Evolutionary conservation across 202 grass and related monocot genomes (phyloP).

Genomic region (Panicum virgatum): DNA sequence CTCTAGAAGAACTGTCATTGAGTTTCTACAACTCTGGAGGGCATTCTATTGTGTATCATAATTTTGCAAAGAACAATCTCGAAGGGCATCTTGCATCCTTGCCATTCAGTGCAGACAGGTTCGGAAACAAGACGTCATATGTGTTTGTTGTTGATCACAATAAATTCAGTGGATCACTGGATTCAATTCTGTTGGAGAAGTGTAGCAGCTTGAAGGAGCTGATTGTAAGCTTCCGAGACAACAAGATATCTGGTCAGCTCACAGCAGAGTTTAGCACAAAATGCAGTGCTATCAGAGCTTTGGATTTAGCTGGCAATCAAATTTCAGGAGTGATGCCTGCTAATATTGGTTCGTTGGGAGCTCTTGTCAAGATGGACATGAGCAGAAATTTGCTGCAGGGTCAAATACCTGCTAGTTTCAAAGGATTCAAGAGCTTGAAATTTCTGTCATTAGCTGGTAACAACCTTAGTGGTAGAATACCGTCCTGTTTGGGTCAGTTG

Average conservation of each 20-base stretch:
- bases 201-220: slow-evolving; percentile 59
- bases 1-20: slow-evolving; percentile 34
- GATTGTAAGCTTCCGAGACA: slow-evolving; percentile 57
- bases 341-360: slow-evolving; percentile 59
- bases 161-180: slow-evolving; percentile 63
- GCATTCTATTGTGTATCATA: slow-evolving; percentile 66
- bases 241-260: slow-evolving; percentile 64
- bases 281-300: slow-evolving; percentile 65
- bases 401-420: slow-evolving; percentile 72
- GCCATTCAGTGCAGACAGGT: slow-evolving; percentile 51
- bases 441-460: slow-evolving; percentile 78
- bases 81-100: slow-evolving; percentile 57
- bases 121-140: slow-evolving; percentile 55
- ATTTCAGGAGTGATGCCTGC: slow-evolving; percentile 73
- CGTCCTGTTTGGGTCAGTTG: slow-evolving; percentile 58
- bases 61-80: slow-evolving; percentile 79
- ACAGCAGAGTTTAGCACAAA: slow-evolving; percentile 49
- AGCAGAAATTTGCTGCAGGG: slow-evolving; percentile 70
- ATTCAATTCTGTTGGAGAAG: slow-evolving; percentile 64
- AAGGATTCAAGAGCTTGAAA: slow-evolving; percentile 60
- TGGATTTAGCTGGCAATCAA: slow-evolving; percentile 71
- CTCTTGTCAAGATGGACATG: slow-evolving; percentile 66
- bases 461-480: slow-evolving; percentile 71
- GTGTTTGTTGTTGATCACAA: slow-evolving; percentile 64
- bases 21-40: slow-evolving; percentile 36